Evolutionary conservation across 2,329 filamentous ascomycete species (phyloP), one percentile per base, ranked within the genome.

Genomic region (Exserohilum turcica): DNA sequence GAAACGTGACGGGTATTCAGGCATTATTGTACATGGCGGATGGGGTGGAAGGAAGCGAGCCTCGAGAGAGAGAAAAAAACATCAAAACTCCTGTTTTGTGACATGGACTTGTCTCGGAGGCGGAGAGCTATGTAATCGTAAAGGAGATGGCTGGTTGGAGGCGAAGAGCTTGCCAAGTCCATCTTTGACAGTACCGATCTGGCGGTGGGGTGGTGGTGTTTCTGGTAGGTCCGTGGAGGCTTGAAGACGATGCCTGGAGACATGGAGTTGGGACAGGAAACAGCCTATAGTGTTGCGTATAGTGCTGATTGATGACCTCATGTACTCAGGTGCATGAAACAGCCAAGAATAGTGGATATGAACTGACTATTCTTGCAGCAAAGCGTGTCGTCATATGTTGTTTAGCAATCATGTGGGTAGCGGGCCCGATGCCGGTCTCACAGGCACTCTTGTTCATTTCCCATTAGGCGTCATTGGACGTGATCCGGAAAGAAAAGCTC

Each of bases 381-480:
- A 2, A 21, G 24, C 38, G 38, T 16, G 24, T 16, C 15, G 12
- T n/a, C 19, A 27, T 7, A 19, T 24, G 42, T 19, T 24, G 42
- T 18, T 31, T 24, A 16, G 29, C n/a, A 19, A 21, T 8, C 6
- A 33, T 43, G 19, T 21, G 12, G 13, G 19, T 24, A 15, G 24
- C 13, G 6, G 12, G 21, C 15, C 10, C 12, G 13, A 24, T 16
- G n/a, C 33, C 29, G 28, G 19, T 3, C 32, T 37, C 37, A 2
- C 18, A 18, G 31, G 15, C 3, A 4, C 16, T 27, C 13, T 12
- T 12, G 28, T n/a, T 54, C 46, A 36, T 39, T 40, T 54, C 8
- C 51, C 39, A 27, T 19, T 50, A 21, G 46, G 51, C 6, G 46
- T 45, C 19, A 54, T 33, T 3, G 46, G 46, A 9, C 51, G 46